phyloP scores from a whole-genome alignment of 2,329 filamentous ascomycete genomes.

The Hypoxylon sp. region DNA sequence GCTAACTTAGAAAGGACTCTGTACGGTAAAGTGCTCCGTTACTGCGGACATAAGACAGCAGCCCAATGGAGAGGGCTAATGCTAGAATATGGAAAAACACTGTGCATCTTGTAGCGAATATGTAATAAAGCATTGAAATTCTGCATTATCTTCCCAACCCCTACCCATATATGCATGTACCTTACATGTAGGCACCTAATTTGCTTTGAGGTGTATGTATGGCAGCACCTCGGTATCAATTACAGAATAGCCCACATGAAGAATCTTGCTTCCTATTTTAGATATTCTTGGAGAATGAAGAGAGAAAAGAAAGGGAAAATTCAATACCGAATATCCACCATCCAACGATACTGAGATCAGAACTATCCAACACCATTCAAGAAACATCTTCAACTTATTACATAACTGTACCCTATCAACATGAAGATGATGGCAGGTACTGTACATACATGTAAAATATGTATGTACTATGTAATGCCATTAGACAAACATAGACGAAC shows the following conservation, averaged over 20 bases:
- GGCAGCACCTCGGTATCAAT: slow-evolving; percentile 14
- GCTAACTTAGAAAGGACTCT: slow-evolving; percentile 2
- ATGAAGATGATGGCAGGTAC: slow-evolving; percentile 3
- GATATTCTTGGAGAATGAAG: slow-evolving; percentile 13
- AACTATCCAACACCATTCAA: slow-evolving; percentile 20
- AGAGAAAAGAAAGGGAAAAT: not conserved
- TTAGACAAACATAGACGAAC: slow-evolving; percentile 15
- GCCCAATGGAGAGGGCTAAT: slow-evolving; percentile 2
- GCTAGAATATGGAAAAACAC: slow-evolving; percentile 6
- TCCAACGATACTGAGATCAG: slow-evolving; percentile 32
- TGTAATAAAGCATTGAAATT: slow-evolving; percentile 26
- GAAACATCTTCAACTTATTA: not conserved
- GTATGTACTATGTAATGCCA: too few relatives aligned
- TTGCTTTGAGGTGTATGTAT: not conserved
- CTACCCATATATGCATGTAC: slow-evolving; percentile 11
- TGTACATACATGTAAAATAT: slow-evolving; percentile 10
- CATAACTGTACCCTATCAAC: slow-evolving; percentile 19
- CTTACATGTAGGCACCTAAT: not conserved
- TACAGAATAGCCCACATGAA: slow-evolving; percentile 3
- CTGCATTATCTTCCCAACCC: slow-evolving; percentile 20
- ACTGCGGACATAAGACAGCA: slow-evolving; percentile 6
- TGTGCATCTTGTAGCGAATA: slow-evolving; percentile 9
- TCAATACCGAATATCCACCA: too few relatives aligned
- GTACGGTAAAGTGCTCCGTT: not conserved
- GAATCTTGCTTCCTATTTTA: slow-evolving; percentile 8